phyloP scores from a whole-genome alignment of 2,329 filamentous ascomycete species.

The Ophiocordyceps polyrhachis-furcata region DNA sequence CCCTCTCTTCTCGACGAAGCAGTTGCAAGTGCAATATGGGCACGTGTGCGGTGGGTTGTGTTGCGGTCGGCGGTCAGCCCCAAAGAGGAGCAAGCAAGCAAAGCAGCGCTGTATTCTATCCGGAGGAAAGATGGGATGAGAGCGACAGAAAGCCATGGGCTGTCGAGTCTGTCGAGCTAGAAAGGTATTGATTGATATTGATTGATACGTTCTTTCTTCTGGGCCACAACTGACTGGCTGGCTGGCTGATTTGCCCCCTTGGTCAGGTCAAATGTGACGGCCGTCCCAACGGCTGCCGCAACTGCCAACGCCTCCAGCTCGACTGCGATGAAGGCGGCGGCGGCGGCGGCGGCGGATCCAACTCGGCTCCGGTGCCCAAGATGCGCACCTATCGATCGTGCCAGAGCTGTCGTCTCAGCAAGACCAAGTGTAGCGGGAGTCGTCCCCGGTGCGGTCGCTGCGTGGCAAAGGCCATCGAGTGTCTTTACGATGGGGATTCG shows the following conservation, averaged over 20 bases:
- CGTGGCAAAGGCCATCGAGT: conserved; percentile 14
- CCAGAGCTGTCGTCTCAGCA: conserved; percentile 19
- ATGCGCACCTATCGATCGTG: conserved; percentile 22
- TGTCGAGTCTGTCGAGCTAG: conserved; percentile 22
- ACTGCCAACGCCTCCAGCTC: conserved; percentile 22
- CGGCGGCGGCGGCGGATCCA: conserved; percentile 7
- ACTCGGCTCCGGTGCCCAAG: conserved; percentile 15
- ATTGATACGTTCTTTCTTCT: no score
- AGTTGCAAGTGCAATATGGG: no score
- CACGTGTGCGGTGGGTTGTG: no score
- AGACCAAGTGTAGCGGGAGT: conserved; percentile 23
- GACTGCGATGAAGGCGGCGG: conserved; percentile 14
- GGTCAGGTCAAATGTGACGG: conserved; percentile 24
- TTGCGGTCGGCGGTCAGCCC: no score
- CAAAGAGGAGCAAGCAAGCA: no score
- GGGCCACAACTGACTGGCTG: no score
- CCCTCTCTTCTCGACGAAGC: no score
- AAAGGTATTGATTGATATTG: no score
- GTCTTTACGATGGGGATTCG: conserved; percentile 19
- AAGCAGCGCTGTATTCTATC: no score
- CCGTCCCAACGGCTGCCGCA: conserved; percentile 21
- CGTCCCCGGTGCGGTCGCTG: conserved; percentile 20
- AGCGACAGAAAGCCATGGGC: conserved; percentile 11
- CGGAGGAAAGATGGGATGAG: no score
- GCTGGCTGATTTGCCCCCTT: no score